Base-by-base conservation (phyloP, 352 stramenopile genomes). In the Phytophthora brassicae region DNA sequence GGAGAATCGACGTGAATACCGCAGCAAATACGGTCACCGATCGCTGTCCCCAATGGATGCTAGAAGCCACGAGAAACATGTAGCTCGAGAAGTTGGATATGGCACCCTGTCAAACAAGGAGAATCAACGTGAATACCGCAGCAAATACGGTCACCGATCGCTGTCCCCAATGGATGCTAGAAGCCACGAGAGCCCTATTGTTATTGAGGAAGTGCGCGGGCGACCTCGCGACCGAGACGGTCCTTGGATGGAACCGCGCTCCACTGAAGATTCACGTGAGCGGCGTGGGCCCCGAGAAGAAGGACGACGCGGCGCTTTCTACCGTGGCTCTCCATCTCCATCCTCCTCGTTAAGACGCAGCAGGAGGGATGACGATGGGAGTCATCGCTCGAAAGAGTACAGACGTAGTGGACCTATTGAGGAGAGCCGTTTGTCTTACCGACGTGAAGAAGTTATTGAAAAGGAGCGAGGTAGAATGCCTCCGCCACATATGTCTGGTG, bases 151-250 rank as follows among this genome's bases (percentile, higher is more conserved):
- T 17, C 63, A 42, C 39, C 53, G 58, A 23, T 69, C 70, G 8
- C 42, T 56, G 14, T 60, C 57, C 20, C 56, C 55, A 20, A 22
- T 71, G 38, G 67, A 76, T 55, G 41, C 52, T 24, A 42, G 58
- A 66, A 60, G 44, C 12, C 46, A 62, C 14, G 59, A 66, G 12
- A 66, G 29, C 35, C 24, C 48, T 38, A 42, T 57, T 42, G 41
- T 43, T 53, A 44, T 64, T 22, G 60, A 71, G 8, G 71, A 77
- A 47, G n/a, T 68, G 3, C 71, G 71, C 50, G 68, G 71, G 26
- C 60, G 68, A 49, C 64, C 64, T 16, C 64, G 61, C 46, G 68
- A 75, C 46, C 71, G 71, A 36, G 64, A 69, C 12, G 29, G 42
- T 16, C 48, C 52, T 52, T 72, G 56, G 56, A 69, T 70, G 39